Conservation (phyloP, 1,284 basidiomycete genomes). For the Ustilago lituana region DNA sequence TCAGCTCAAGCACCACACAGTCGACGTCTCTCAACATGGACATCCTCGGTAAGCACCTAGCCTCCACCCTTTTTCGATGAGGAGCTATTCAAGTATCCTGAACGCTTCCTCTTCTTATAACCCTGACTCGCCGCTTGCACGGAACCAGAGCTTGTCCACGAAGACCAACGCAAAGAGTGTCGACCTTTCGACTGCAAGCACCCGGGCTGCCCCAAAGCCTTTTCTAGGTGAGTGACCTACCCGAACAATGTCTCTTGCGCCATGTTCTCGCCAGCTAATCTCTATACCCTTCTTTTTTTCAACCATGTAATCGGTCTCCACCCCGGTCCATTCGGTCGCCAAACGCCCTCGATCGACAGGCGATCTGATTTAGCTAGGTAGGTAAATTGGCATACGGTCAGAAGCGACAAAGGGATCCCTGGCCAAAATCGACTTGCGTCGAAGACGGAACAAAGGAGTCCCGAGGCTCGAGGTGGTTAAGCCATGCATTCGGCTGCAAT, state of each 20-base stretch:
- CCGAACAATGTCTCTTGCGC: too few species aligned
- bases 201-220: slow-evolving; percentile 56
- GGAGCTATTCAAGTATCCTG: too few species aligned
- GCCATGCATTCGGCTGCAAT: neutral
- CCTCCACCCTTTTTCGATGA: too few species aligned
- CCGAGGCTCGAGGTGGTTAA: neutral
- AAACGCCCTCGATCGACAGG: slow-evolving; percentile 9
- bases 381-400: neutral
- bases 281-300: neutral
- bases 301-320: neutral
- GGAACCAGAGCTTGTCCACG: slow-evolving; percentile 53
- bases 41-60: slow-evolving; percentile 42
- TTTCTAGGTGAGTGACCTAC: slow-evolving; percentile 48
- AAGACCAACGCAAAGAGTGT: slow-evolving; percentile 52
- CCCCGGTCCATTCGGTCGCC: neutral
- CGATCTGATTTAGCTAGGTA: slow-evolving; percentile 56
- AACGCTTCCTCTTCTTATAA: too few species aligned
- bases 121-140: neutral
- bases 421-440: too few species aligned
- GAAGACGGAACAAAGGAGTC: slow-evolving; percentile 13
- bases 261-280: too few species aligned
- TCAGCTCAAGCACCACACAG: neutral
- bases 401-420: slow-evolving; percentile 8
- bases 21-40: slow-evolving; percentile 36
- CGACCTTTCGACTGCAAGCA: slow-evolving; percentile 52